Evolutionary conservation across 345 rosid species (phyloP).

Genomic region (Aethionema arabicum): DNA sequence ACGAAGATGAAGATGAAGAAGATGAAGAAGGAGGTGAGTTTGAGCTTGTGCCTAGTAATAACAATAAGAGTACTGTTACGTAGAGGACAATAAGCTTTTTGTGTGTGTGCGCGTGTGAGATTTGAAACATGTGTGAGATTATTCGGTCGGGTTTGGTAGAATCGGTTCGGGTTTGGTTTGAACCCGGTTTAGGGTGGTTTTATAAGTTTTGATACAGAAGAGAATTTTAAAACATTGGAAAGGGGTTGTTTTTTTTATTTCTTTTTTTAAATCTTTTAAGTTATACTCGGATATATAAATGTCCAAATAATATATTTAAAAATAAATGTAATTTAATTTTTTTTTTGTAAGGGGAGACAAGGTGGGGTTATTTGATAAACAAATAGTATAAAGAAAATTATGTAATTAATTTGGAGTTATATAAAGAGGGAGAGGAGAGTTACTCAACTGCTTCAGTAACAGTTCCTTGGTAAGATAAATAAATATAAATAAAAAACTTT

Average conservation of each 20-base stretch:
- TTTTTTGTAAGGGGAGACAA: conserved; percentile 18
- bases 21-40: conserved; percentile 59
- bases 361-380: conserved; percentile 19
- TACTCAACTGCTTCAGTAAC: conserved; percentile 31
- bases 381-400: conserved; percentile 9
- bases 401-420: conserved; percentile 6
- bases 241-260: conserved; percentile 8
- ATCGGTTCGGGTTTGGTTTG: conserved; percentile 2
- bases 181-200: background rate
- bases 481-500: conserved; percentile 4
- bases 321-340: conserved; percentile 29
- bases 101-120: conserved; percentile 27
- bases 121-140: conserved; percentile 2
- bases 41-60: conserved; percentile 50
- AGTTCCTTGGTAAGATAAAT: conserved; percentile 35
- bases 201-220: conserved; percentile 37
- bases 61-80: conserved; percentile 35
- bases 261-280: conserved; percentile 10
- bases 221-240: conserved; percentile 37
- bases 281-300: conserved; percentile 20
- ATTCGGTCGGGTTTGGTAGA: background rate
- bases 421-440: conserved; percentile 34
- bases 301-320: background rate
- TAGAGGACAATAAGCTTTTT: conserved; percentile 7
- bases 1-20: conserved; percentile 44